Evolutionary conservation across 73 alveolate genomes (phyloP), one percentile per base, ranked within the genome.

Genomic region (Effrenium voratum): DNA sequence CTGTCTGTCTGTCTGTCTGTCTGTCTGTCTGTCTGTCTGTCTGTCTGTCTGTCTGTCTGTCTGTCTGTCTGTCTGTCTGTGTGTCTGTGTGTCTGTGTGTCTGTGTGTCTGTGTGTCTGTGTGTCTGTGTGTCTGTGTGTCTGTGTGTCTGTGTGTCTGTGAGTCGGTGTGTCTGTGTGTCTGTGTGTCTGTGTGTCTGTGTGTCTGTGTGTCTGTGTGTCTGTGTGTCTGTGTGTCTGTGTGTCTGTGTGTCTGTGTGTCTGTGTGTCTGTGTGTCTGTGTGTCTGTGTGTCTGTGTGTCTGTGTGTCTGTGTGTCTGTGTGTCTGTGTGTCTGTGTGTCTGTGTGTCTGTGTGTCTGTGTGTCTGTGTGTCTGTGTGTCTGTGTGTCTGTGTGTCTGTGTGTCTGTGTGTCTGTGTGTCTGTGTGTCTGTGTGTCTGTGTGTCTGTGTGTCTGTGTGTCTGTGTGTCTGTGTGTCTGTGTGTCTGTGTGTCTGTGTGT

Each of bases 141-240:
- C 40, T 66, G 79, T 66, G 79, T 66, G 79, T 66, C 41, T 66
- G 79, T 66, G 79, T 66, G 79, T 66, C 79, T 66, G 79, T 66
- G 79, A 6, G 79, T 66, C 79, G 34, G 24, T 66, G 79, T 66
- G 79, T 66, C 79, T 66, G 79, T 66, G 79, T 66, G 79, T 66
- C 79, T 66, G 79, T 66, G 79, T 66, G 79, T 66, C 79, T 66
- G 79, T 66, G 79, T 66, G 79, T 66, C 44, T 66, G 79, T 66
- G 79, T 66, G 79, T 66, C 79, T 66, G 79, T 66, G 79, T 66
- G 79, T 66, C 44, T 66, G 79, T 66, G 79, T 66, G 79, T 66
- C 79, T 66, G 79, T 66, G 79, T 66, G 79, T 26, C 44, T 66
- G 79, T 66, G 79, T 66, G 44, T 26, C 44, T 66, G 79, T 66